Evolutionary conservation across 306 rosid genomes (phyloP).

Genomic region (Cucumis cinereus): DNA sequence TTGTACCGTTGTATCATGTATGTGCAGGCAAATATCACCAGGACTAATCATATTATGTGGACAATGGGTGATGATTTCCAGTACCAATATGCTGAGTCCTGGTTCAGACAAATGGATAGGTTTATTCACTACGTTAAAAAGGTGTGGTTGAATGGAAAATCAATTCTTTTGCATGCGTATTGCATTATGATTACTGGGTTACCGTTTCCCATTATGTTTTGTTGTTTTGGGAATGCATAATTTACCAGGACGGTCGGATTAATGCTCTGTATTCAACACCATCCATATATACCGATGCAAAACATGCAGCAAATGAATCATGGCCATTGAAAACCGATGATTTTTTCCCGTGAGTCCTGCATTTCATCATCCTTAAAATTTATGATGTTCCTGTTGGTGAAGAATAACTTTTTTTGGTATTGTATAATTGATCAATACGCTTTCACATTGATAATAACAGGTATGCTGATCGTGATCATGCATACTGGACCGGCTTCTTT

Average conservation of each 20-base stretch:
- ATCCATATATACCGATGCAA: conserved; percentile 65
- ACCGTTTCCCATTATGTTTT: neutral
- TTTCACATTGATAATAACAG: conserved; percentile 27
- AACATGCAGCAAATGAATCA: conserved; percentile 56
- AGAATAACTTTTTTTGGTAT: neutral
- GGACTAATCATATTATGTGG: conserved; percentile 87
- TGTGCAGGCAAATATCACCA: conserved; percentile 64
- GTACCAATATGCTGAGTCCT: conserved; percentile 84
- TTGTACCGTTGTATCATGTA: conserved; percentile 9
- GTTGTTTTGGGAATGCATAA: conserved; percentile 4
- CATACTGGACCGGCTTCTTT: conserved; percentile 87
- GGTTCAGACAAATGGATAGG: conserved; percentile 93
- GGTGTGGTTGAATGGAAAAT: conserved; percentile 20
- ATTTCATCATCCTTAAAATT: neutral
- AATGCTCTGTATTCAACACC: conserved; percentile 94
- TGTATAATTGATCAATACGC: neutral
- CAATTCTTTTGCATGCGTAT: neutral
- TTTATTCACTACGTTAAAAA: conserved; percentile 75
- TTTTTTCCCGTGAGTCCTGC: conserved; percentile 68
- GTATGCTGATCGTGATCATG: conserved; percentile 51
- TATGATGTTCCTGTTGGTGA: neutral
- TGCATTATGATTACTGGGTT: neutral
- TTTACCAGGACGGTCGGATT: conserved; percentile 68
- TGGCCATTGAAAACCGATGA: conserved; percentile 90
- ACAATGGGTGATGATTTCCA: conserved; percentile 95